Base-by-base conservation (phyloP, 495 filamentous ascomycete species). In the Neurospora pannonica region DNA sequence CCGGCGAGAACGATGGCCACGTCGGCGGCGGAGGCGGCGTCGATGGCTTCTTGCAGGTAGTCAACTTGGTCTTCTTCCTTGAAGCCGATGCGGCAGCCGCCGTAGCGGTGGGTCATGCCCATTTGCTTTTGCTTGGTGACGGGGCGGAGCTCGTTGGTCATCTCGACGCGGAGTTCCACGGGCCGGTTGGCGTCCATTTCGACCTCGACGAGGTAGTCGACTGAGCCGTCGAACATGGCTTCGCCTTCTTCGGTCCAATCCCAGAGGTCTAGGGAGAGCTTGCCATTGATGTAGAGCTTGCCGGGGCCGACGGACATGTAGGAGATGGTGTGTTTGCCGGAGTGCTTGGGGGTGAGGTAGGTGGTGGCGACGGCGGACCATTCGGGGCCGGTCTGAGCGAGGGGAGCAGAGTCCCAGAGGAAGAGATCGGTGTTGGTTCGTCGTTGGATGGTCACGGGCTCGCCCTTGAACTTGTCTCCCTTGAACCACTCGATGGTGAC, bases 31-130 rank as follows among this genome's bases (percentile, higher is more conserved):
- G 84, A 86, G 37, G 94, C 94, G 8, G 89, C 85, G 10, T 90
- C 84, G 36, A 92, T 90, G 0, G 94, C 94, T 78, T 94, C 86
- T 71, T 89, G 82, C 38, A 95, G 88, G 62, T 91, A 88, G 75
- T 94, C 91, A 62, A 91, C 85, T 77, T 88, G 86, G 74, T 92
- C 88, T 75, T 90, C 88, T 77, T 91, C 89, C 77, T 89, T 90
- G 76, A 90, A 92, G 4, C 93, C 92, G 71, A 96, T 92, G 17
- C 94, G 88, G 81, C 92, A 92, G 2, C 93, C 93, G 70, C 93
- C 94, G 75, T 88, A 86, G 73, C 84, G 85, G 78, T 89, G 87
- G 15, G 87, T 89, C 74, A 85, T 86, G 74, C 83, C 83, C 74
- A 84, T 84, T 43, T 82, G 71, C 73, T 84, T 85, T 77, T 87